phyloP scores from a whole-genome alignment of 176 grass and related monocot genomes.

The Carex pumila region DNA sequence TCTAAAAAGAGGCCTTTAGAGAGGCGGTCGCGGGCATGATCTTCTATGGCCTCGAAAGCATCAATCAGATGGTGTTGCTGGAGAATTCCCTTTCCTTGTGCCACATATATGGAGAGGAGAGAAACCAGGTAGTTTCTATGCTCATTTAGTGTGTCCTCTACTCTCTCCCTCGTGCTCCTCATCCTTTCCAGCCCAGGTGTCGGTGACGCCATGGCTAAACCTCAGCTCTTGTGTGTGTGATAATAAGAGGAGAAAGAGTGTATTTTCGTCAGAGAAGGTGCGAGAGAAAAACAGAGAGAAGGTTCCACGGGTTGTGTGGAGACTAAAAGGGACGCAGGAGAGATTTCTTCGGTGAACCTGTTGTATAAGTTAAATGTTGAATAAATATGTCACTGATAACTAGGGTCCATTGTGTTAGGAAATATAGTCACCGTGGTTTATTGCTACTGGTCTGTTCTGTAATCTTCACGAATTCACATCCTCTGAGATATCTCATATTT shows the following conservation, averaged over 20 bases:
- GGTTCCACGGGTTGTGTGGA: neutral
- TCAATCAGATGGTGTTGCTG: conserved; percentile 91
- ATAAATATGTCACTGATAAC: neutral
- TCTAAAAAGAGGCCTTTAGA: conserved; percentile 84
- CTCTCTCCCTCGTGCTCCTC: conserved; percentile 66
- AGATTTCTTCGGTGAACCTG: neutral
- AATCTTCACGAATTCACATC: neutral
- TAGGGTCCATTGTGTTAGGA: neutral
- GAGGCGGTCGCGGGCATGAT: conserved; percentile 35
- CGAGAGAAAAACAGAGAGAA: neutral
- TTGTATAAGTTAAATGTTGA: neutral
- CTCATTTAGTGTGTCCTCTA: conserved; percentile 77
- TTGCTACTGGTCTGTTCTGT: neutral
- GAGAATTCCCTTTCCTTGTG: conserved; percentile 86
- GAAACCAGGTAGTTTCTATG: conserved; percentile 94
- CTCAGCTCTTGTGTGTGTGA: neutral
- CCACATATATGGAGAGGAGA: conserved; percentile 83
- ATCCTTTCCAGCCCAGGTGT: conserved; percentile 43
- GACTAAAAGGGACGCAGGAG: neutral
- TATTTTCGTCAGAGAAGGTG: neutral
- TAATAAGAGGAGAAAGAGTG: neutral
- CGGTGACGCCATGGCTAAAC: conserved; percentile 37
- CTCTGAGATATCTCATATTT: too few species aligned
- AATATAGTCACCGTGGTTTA: neutral
- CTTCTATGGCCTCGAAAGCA: conserved; percentile 59